Evolutionary conservation across 371 early-diverging fungal species (phyloP).

Genomic region (Mucor plumbeus): DNA sequence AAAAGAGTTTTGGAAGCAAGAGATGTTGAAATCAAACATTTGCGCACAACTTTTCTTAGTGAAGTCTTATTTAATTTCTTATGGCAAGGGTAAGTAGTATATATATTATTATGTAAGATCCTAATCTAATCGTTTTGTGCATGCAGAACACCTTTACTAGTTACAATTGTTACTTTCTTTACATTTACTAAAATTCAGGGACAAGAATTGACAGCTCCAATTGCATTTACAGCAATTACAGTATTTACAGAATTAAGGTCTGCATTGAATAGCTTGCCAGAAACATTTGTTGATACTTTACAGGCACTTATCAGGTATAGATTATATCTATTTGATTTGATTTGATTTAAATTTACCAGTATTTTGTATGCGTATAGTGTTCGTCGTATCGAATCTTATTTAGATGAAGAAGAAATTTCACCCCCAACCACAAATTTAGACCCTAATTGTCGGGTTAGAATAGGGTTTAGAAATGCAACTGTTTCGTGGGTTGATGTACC

Average conservation of each 20-base stretch:
- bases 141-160: conserved; percentile 52
- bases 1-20: conserved; percentile 50
- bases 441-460: conserved; percentile 40
- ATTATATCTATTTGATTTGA: too few relatives aligned
- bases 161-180: conserved; percentile 55
- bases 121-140: too few relatives aligned
- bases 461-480: conserved; percentile 58
- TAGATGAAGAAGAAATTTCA: conserved; percentile 76
- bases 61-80: conserved; percentile 29
- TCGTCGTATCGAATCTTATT: conserved; percentile 71
- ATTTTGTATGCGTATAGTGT: conserved; percentile 26
- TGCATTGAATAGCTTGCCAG: conserved; percentile 60
- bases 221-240: conserved; percentile 63
- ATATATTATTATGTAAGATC: too few relatives aligned
- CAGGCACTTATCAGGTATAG: conserved; percentile 27
- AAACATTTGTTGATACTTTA: conserved; percentile 37
- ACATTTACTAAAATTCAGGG: conserved; percentile 59
- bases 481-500: conserved; percentile 35
- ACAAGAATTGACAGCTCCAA: conserved; percentile 56
- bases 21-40: conserved; percentile 52
- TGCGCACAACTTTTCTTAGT: conserved; percentile 26
- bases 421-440: conserved; percentile 27
- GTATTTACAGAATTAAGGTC: conserved; percentile 57
- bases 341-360: too few relatives aligned
- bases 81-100: conserved; percentile 33